Base-by-base conservation (phyloP, 495 filamentous ascomycete species). In the Aspergillus affinis region DNA sequence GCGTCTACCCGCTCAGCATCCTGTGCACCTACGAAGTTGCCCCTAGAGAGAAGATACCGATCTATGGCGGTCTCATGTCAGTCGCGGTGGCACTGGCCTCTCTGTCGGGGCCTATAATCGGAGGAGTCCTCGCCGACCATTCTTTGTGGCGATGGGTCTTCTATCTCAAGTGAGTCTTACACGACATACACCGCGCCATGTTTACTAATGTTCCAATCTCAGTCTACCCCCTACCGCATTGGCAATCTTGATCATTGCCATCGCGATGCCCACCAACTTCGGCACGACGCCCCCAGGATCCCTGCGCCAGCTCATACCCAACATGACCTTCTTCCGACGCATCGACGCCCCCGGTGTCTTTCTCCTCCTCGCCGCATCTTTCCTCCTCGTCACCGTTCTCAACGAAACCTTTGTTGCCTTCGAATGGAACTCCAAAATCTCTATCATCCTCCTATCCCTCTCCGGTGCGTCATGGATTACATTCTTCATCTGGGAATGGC, bases 141-240 rank as follows among this genome's bases (percentile, higher is more conserved):
- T 74, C 77, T 6, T 68, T 69, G 3, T 90, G 87, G 88, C 68
- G 81, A 50, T 86, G 84, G 76, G 79, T 84, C 32, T 89, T 88
- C 61, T 81, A 81, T 69, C 79, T 89, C 66, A 90, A 90, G 74
- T 78, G 63, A 47, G 73, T 63, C 13, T 13, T 17, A 15, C 50
- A 19, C 27, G 15, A 56, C 15, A 18, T 30, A 8, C 21, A 20
- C 0, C 19, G n/a, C 15, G 8, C 46, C 20, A 7, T 49, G 10
- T 9, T 49, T 49, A 21, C 18, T 49, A 12, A 49, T 49, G 4
- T 26, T n/a, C 6, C 19, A 17, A 19, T 19, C 8, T 9, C 6
- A 71, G 70, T 54, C 61, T 60, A 15, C 69, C 68, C 1, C 41
- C 70, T 2, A 69, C 68, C 15, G 58, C 52, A 8, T 51, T 71